A percentile compares a stretch with the other conserved stretches of the same genome.
These are phyloP conservation scores for Astragalus membranaceus DNA, from an alignment of 306 rosid genomes.

Conservation along the genomic window DNA sequence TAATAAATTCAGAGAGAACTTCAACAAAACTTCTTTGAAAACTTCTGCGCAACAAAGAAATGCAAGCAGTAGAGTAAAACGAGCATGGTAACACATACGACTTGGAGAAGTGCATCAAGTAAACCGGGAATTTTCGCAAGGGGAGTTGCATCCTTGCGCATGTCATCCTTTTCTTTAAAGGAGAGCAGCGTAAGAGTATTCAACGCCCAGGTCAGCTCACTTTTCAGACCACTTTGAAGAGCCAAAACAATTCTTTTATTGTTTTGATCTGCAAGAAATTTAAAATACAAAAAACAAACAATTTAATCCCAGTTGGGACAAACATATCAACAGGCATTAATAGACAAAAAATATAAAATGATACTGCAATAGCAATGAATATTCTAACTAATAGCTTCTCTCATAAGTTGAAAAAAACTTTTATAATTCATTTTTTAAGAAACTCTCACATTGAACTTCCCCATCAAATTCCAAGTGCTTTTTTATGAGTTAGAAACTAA, in stretches of 20 bases:
- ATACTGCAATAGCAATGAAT: not conserved
- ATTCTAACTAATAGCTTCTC: not conserved
- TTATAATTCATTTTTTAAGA: not conserved
- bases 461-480: not conserved
- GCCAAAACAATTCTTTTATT: conserved; percentile 89
- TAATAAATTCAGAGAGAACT: not conserved
- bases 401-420: not conserved
- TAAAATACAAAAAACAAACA: not conserved
- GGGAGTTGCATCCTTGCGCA: conserved; percentile 77
- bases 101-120: conserved; percentile 96
- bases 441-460: not conserved
- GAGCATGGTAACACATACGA: conserved; percentile 50
- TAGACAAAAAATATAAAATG: not conserved
- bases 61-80: not conserved
- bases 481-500: not conserved
- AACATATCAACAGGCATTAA: not conserved
- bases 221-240: conserved; percentile 93
- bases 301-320: not conserved
- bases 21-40: not conserved
- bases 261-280: conserved; percentile 67
- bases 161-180: conserved; percentile 90
- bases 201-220: conserved; percentile 95
- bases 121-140: conserved; percentile 83
- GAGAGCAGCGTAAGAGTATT: conserved; percentile 86
- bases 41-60: not conserved